phyloP scores from a whole-genome alignment of 1,284 basidiomycete species.

The Pyrrhoderma lamaoense region DNA sequence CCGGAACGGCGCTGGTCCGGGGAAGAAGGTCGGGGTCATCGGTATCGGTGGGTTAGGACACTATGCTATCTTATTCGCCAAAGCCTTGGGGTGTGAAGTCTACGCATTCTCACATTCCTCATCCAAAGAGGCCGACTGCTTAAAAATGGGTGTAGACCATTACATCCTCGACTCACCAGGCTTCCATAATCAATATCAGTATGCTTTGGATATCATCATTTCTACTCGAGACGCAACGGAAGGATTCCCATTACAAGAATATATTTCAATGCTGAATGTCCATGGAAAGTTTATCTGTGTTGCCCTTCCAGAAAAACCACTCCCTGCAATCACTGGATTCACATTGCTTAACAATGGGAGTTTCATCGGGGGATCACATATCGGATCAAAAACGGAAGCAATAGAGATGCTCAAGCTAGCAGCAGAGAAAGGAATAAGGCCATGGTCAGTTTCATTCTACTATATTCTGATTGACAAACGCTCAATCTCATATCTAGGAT shows the following conservation, averaged over 20 bases:
- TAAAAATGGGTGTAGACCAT: constrained; percentile 53
- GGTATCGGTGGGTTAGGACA: constrained; percentile 59
- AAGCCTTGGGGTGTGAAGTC: constrained; percentile 54
- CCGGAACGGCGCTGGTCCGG: constrained; percentile 52
- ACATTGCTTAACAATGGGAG: constrained; percentile 35
- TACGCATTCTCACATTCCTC: constrained; percentile 60
- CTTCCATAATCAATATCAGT: constrained; percentile 38
- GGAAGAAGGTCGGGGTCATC: constrained; percentile 61
- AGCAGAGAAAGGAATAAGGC: constrained; percentile 44
- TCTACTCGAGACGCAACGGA: constrained; percentile 34
- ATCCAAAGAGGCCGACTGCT: constrained; percentile 56
- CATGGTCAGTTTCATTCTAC: constrained; percentile 26
- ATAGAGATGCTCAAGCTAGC: constrained; percentile 54
- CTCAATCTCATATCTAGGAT: constrained; percentile 21
- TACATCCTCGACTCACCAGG: constrained; percentile 41
- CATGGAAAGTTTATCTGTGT: constrained; percentile 49
- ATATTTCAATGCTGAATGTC: constrained; percentile 38
- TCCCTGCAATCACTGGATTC: constrained; percentile 33
- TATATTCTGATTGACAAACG: neutral
- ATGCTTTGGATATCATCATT: constrained; percentile 56
- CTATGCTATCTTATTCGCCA: constrained; percentile 50
- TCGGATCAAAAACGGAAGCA: constrained; percentile 59
- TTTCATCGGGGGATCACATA: constrained; percentile 38
- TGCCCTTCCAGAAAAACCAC: constrained; percentile 41
- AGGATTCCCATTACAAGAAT: constrained; percentile 29